Evolutionary conservation across 2,329 filamentous ascomycete genomes (phyloP), one percentile per base, ranked within the genome.

Genomic region (Ceratocystis cubensis): DNA sequence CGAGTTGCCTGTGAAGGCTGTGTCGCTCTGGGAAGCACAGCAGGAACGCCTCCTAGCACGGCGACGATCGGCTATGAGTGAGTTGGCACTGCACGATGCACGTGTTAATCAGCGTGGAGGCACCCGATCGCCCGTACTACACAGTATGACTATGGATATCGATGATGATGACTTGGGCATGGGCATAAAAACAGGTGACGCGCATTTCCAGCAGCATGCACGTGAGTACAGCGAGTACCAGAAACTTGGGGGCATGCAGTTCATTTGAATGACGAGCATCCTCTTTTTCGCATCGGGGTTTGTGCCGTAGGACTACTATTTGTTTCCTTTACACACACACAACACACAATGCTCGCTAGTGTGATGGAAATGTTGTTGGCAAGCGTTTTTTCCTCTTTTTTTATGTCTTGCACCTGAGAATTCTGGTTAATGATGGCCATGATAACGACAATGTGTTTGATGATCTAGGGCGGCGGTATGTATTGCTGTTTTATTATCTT

Each of bases 1-100:
- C 20, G 25, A 64, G 13, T 30, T 63, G 25, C 61, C 61, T 3
- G 64, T 64, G n/a, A 64, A 64, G 61, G 65, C 61, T 5, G 50
- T 64, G 10, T 50, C 61, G 41, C 25, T 67, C 3, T 67, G 65
- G 65, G 65, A 67, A 57, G 48, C 65, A 17, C 64, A 65, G 33
- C 37, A 63, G 41, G 50, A 65, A 56, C 44, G 28, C 41, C 50
- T 45, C 8, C 44, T 59, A 28, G 20, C 28, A n/a, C 22, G 50
- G 25, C 53, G 64, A 17, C 53, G 64, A 5, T 61, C 22, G 17
- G 64, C 41, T 37, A 65, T 65, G 64, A 22, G 64, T 30, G 64
- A 65, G 25, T n/a, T 65, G 10, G 41, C 20, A 10, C 25, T 48
- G 44, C 65, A 67, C 6, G 61, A 63, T 25, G 33, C 59, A 20